These are phyloP conservation scores for Russula griseocarnosa DNA, from an alignment of 768 basidiomycete species.

Conservation along the genomic window DNA sequence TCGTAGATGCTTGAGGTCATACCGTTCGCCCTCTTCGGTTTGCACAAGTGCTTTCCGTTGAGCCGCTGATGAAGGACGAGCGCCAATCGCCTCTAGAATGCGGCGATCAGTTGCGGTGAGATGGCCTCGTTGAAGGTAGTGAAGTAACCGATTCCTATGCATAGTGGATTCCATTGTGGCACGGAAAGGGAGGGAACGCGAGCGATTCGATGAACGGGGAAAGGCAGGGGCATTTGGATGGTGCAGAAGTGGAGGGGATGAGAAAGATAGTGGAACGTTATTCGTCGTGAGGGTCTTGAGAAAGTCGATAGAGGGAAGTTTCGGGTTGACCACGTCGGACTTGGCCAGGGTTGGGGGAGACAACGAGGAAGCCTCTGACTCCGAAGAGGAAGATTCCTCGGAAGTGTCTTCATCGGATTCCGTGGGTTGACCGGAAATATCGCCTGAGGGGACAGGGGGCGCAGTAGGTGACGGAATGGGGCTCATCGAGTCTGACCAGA, in stretches of 20 bases:
- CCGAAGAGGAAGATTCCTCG: constrained; percentile 22
- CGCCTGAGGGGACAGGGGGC: background rate
- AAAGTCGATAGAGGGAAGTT: constrained; percentile 36
- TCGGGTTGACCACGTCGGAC: constrained; percentile 27
- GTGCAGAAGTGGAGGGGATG: constrained; percentile 47
- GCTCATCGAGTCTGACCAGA: constrained; percentile 12
- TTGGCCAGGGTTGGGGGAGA: background rate
- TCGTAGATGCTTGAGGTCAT: constrained; percentile 33
- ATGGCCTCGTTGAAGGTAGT: constrained; percentile 39
- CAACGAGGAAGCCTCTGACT: constrained; percentile 31
- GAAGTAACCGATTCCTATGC: constrained; percentile 49
- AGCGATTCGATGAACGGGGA: constrained; percentile 50
- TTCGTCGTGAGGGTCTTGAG: constrained; percentile 44
- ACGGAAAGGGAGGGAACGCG: constrained; percentile 37
- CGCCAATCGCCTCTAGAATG: constrained; percentile 43
- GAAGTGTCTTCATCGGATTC: constrained; percentile 29
- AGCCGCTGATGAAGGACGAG: constrained; percentile 33
- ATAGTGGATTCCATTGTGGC: constrained; percentile 43
- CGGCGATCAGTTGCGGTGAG: constrained; percentile 41
- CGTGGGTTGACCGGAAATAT: background rate
- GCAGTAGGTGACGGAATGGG: background rate
- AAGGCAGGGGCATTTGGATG: constrained; percentile 37
- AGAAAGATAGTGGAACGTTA: constrained; percentile 39
- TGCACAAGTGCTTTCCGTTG: constrained; percentile 31
- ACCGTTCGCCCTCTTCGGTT: constrained; percentile 32